phyloP scores from a whole-genome alignment of 2,329 filamentous ascomycete species.

The Aspergillus sp. region DNA sequence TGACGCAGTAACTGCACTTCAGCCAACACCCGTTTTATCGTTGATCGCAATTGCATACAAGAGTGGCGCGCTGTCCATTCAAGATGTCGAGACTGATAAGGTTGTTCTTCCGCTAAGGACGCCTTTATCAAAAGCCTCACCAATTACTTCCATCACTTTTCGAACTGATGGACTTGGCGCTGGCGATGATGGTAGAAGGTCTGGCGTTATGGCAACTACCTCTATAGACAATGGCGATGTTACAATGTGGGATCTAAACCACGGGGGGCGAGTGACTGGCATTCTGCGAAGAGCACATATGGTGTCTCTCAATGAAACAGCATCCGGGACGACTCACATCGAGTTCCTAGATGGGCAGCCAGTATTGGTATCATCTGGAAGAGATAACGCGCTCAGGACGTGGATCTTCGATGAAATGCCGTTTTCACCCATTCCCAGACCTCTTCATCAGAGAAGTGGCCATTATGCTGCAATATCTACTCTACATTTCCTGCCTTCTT shows the following conservation, averaged over 20 bases:
- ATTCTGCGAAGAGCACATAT: constrained; percentile 84
- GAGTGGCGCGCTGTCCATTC: constrained; percentile 69
- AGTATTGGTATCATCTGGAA: constrained; percentile 80
- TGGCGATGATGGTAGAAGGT: constrained; percentile 73
- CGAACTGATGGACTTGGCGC: constrained; percentile 83
- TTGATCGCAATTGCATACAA: constrained; percentile 83
- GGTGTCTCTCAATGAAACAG: constrained; percentile 48
- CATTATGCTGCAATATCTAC: constrained; percentile 81
- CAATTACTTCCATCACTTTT: constrained; percentile 80
- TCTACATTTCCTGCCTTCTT: constrained; percentile 76
- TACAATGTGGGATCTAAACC: constrained; percentile 92
- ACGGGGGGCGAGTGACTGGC: constrained; percentile 77
- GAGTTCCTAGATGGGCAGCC: constrained; percentile 87
- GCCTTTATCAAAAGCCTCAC: constrained; percentile 52
- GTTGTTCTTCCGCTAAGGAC: constrained; percentile 62
- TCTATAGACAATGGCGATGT: constrained; percentile 75
- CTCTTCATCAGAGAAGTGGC: constrained; percentile 77
- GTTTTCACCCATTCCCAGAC: constrained; percentile 77
- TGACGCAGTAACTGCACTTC: constrained; percentile 78
- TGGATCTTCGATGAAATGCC: constrained; percentile 95
- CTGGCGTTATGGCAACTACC: constrained; percentile 91
- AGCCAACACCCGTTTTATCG: constrained; percentile 76
- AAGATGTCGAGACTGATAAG: constrained; percentile 74
- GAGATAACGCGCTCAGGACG: constrained; percentile 88
- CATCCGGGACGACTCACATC: constrained; percentile 70